A percentile compares a stretch with the other conserved stretches of the same genome.
Evolutionary conservation across 2,329 filamentous ascomycete genomes (phyloP).

Genomic region (Cladosporium sp.): DNA sequence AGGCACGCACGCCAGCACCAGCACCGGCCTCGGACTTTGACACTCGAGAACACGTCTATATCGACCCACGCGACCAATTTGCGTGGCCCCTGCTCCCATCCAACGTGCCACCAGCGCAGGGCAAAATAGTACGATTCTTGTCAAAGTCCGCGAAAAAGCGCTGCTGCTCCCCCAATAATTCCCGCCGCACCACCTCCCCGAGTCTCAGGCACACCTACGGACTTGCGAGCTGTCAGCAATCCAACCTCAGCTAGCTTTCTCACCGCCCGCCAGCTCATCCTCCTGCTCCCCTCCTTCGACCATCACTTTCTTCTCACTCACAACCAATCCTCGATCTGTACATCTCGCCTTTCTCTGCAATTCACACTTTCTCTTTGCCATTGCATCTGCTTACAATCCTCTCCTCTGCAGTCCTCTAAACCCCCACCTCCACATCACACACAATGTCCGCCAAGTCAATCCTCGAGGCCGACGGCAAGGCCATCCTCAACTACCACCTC

Average conservation of each 20-base stretch:
- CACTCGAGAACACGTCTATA: constrained; percentile 15
- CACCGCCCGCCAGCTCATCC: constrained; percentile 21
- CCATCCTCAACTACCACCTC: constrained; percentile 99
- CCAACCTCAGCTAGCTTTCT: constrained; percentile 24
- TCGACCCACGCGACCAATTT: constrained; percentile 16
- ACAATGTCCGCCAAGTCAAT: constrained; percentile 96
- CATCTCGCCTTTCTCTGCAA: constrained; percentile 12
- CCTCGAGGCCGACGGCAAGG: constrained; percentile 99
- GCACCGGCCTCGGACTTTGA: constrained; percentile 15
- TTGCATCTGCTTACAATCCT: constrained; percentile 28
- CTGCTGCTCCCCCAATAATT: background rate
- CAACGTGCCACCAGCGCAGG: constrained; percentile 8
- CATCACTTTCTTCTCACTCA: background rate
- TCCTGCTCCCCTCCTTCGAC: constrained; percentile 8
- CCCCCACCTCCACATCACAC: constrained; percentile 29
- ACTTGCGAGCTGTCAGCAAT: constrained; percentile 17
- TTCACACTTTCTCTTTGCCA: background rate
- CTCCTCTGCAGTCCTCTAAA: constrained; percentile 13
- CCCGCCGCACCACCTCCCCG: background rate
- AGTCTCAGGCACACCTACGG: constrained; percentile 10
- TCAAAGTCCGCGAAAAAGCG: constrained; percentile 13
- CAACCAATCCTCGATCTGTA: constrained; percentile 3
- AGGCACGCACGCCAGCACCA: constrained; percentile 9
- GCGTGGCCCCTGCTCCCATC: constrained; percentile 10
- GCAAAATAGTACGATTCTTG: constrained; percentile 17